phyloP scores from a whole-genome alignment of 768 basidiomycete genomes.

The Termitomyces heimii region DNA sequence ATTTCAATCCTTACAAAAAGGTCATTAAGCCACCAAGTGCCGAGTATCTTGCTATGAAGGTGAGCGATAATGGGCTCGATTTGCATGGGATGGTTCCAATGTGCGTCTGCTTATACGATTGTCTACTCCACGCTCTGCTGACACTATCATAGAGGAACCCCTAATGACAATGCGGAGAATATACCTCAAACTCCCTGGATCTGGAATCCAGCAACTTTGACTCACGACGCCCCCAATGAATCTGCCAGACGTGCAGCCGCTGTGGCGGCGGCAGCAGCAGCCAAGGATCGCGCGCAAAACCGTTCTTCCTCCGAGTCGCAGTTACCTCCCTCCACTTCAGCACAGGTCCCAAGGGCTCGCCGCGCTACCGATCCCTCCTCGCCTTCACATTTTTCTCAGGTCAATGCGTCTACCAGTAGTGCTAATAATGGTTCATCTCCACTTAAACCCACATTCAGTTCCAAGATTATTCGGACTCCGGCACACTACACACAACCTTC shows the following conservation, averaged over 20 bases:
- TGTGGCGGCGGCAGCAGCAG: conserved; percentile 11
- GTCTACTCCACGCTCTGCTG: not conserved
- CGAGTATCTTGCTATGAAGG: conserved; percentile 55
- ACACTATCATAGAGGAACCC: conserved; percentile 24
- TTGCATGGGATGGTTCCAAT: conserved; percentile 59
- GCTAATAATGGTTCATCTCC: conserved; percentile 6
- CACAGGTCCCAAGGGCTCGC: not conserved
- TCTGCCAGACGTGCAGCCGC: conserved; percentile 6
- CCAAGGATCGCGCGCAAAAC: conserved; percentile 10
- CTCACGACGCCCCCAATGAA: conserved; percentile 21
- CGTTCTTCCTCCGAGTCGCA: conserved; percentile 21
- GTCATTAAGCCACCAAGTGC: conserved; percentile 53
- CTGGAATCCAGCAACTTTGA: conserved; percentile 53
- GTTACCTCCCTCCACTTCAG: not conserved
- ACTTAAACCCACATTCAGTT: conserved; percentile 63
- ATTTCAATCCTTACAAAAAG: conserved; percentile 60
- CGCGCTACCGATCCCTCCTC: conserved; percentile 12
- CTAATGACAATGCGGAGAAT: conserved; percentile 18
- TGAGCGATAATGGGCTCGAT: conserved; percentile 60
- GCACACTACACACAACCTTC: conserved; percentile 35
- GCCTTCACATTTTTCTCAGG: not conserved
- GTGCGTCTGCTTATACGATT: conserved; percentile 30
- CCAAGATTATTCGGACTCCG: conserved; percentile 66
- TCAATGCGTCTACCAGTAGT: conserved; percentile 1
- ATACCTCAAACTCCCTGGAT: conserved; percentile 62